Conservation (phyloP, 352 stramenopile genomes). For the Globisporangium uncinulatum region DNA sequence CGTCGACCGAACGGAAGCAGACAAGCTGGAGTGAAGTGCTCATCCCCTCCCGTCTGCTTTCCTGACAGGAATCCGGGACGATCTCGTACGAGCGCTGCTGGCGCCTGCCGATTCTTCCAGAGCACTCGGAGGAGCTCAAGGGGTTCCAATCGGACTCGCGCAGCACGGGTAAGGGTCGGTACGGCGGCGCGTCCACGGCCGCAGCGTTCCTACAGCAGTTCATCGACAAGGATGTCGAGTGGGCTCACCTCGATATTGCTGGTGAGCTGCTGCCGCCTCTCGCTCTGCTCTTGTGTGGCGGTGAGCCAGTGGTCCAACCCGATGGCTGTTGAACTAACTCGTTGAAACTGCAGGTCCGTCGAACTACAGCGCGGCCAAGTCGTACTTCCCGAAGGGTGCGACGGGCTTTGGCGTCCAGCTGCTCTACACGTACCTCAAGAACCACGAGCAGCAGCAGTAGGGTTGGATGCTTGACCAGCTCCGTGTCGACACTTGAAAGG, state of each 20-base stretch:
- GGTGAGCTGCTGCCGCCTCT: slow-evolving; percentile 17
- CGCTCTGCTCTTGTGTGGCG: too few species aligned
- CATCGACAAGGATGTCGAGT: slow-evolving; percentile 78
- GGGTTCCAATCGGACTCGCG: slow-evolving; percentile 73
- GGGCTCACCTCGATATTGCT: slow-evolving; percentile 89
- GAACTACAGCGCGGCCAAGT: slow-evolving; percentile 77
- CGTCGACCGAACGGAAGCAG: too few species aligned
- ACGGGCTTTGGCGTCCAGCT: slow-evolving; percentile 88
- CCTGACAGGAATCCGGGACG: slow-evolving; percentile 36
- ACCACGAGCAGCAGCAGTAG: slow-evolving; percentile 44
- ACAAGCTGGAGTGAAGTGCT: too few species aligned
- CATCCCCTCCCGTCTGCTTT: not conserved
- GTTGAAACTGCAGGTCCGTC: slow-evolving; percentile 34
- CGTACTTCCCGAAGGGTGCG: slow-evolving; percentile 81
- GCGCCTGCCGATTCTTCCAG: slow-evolving; percentile 83
- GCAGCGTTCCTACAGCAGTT: slow-evolving; percentile 89
- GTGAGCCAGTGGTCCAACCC: too few species aligned
- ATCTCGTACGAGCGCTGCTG: slow-evolving; percentile 83
- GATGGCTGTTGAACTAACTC: slow-evolving; percentile 5
- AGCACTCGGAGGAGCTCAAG: slow-evolving; percentile 82
- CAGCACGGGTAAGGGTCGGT: slow-evolving; percentile 70
- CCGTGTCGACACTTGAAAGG: too few species aligned
- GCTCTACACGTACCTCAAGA: slow-evolving; percentile 82
- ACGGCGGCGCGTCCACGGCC: slow-evolving; percentile 77
- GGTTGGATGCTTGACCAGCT: not conserved